Base-by-base conservation (phyloP, 345 rosid genomes). In the Cardiospermum halicacabum region DNA sequence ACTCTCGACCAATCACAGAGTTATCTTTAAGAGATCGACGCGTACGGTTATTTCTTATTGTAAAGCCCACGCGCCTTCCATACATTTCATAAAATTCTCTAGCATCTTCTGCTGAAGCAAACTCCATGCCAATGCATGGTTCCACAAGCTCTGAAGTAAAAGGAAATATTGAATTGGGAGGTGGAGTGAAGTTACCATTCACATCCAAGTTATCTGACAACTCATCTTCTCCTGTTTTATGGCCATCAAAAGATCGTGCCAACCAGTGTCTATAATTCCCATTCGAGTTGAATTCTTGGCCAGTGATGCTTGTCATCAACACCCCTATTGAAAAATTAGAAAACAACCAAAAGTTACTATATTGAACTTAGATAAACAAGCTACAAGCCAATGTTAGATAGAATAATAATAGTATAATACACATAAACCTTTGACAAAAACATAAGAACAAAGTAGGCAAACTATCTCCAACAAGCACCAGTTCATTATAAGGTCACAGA, bases 31-130 rank as follows among this genome's bases (percentile, higher is more conserved):
- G 76, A 28, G 82, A 78, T 25, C 74, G 47, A 3, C 78, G 82
- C 25, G 74, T 74, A 55, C 82, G 79, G 53, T 78, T 74, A 36
- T 69, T 78, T 15, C 79, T 66, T 58, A 78, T 78, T 19, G 82
- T 78, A 53, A 74, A 78, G 12, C 79, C 77, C 65, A 72, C 49
- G 3, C 11, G 70, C 69, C 79, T 60, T 30, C 82, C 82, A 68
- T 74, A 74, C 67, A 71, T 68, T 71, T 74, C 82, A 27, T 78
- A 78, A 36, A 74, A 78, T 45, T 78, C 81, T 69, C 81, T 74
- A 43, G 81, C 81, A 51, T 74, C 76, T 60, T 78, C 81, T 18
- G 76, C 78, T 24, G 74, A 68, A 16, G 65, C 76, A 61, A 78
- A 78, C 67, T 68, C 81, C 81, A 68, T 68, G 24, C 81, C 78